Evolutionary conservation across 2,329 filamentous ascomycete genomes (phyloP).

Genomic region (Epichloe festucae): DNA sequence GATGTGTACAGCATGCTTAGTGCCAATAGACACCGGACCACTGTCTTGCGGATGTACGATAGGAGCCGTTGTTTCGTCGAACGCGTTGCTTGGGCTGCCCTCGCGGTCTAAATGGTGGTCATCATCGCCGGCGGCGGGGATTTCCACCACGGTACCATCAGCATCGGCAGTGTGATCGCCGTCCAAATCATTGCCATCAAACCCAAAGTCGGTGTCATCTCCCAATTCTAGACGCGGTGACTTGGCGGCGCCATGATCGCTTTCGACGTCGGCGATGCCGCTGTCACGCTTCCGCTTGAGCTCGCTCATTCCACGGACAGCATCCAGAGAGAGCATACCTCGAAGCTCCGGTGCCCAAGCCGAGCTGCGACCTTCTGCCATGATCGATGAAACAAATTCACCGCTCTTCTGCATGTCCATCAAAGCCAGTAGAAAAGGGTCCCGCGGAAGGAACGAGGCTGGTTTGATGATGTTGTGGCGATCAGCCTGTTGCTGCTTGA

Average conservation of each 20-base stretch:
- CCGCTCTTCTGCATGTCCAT: constrained; percentile 88
- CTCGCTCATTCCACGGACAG: constrained; percentile 62
- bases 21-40: constrained; percentile 78
- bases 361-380: constrained; percentile 65
- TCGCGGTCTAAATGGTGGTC: constrained; percentile 32
- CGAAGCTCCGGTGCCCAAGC: constrained; percentile 87
- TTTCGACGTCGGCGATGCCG: constrained; percentile 67
- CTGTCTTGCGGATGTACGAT: constrained; percentile 70
- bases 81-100: constrained; percentile 41
- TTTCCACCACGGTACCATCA: constrained; percentile 52
- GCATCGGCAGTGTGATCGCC: constrained; percentile 40
- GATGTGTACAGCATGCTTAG: constrained; percentile 90
- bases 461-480: constrained; percentile 76
- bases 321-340: constrained; percentile 79
- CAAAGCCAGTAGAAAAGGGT: constrained; percentile 74
- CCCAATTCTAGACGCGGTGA: constrained; percentile 57
- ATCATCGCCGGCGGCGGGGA: constrained; percentile 37
- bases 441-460: constrained; percentile 70
- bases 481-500: constrained; percentile 78
- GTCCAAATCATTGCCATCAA: constrained; percentile 33
- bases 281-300: constrained; percentile 91
- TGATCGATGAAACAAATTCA: constrained; percentile 75
- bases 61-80: constrained; percentile 68
- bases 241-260: constrained; percentile 50
- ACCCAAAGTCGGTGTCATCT: constrained; percentile 45